A percentile compares a stretch with the other conserved stretches of the same genome.
Evolutionary conservation across 257 asterid genomes (phyloP).

Genomic region (Leonotis leonurus): DNA sequence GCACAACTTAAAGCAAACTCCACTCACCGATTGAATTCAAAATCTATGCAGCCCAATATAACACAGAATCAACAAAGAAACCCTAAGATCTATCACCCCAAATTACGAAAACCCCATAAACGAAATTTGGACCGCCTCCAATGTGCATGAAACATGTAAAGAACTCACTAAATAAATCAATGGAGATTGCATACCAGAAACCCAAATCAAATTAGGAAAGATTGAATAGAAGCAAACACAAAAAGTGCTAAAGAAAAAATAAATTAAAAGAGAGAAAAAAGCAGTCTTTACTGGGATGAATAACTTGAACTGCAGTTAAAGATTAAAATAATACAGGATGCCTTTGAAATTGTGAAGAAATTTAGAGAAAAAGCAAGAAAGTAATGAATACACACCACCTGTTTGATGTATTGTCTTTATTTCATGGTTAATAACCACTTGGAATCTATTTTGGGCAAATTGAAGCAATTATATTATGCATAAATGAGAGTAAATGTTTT

Average conservation of each 20-base stretch:
- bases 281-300: conserved; percentile 26
- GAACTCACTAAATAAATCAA: not conserved
- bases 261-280: not conserved
- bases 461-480: not conserved
- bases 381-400: conserved; percentile 16
- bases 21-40: conserved; percentile 19
- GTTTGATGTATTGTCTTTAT: conserved; percentile 14
- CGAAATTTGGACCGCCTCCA: conserved; percentile 3
- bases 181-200: conserved; percentile 24
- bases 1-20: not conserved
- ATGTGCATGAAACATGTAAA: conserved; percentile 7
- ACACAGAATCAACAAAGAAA: conserved; percentile 8
- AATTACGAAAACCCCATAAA: conserved; percentile 1
- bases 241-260: conserved; percentile 2
- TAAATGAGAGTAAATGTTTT: not conserved
- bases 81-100: conserved; percentile 36
- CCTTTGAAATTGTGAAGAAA: conserved; percentile 10
- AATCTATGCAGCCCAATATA: not conserved
- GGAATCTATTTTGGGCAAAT: not conserved
- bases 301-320: conserved; percentile 38
- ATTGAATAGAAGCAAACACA: conserved; percentile 15
- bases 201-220: conserved; percentile 16
- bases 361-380: not conserved
- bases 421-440: conserved; percentile 3
- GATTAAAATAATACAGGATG: conserved; percentile 4